Conservation (phyloP, 2,329 filamentous ascomycete genomes). For the Arachnomyces sp. region DNA sequence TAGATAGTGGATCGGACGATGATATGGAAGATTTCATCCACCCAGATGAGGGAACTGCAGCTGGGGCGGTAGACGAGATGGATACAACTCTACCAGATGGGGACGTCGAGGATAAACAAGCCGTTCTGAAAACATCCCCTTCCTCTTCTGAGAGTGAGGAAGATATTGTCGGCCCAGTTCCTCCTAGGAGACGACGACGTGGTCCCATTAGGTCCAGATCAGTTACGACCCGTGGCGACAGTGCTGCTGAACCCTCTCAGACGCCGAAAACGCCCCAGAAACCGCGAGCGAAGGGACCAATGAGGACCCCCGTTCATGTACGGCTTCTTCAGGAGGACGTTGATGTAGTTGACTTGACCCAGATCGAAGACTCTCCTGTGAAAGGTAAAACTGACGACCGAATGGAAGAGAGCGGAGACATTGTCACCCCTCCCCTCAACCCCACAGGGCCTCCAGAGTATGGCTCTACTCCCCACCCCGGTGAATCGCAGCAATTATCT, state of each 20-base stretch:
- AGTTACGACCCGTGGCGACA: background rate
- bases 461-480: slow-evolving; percentile 5
- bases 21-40: slow-evolving; percentile 25
- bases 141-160: slow-evolving; percentile 18
- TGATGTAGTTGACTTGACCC: slow-evolving; percentile 29
- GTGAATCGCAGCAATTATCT: background rate
- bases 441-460: slow-evolving; percentile 11
- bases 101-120: no score
- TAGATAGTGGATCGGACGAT: slow-evolving; percentile 9
- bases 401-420: slow-evolving; percentile 5
- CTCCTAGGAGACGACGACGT: slow-evolving; percentile 6
- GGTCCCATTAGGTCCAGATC: slow-evolving; percentile 5
- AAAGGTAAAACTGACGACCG: slow-evolving; percentile 1
- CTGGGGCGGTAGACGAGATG: background rate
- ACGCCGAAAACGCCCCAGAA: background rate
- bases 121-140: background rate
- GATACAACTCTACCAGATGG: slow-evolving; percentile 6
- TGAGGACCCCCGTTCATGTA: no score
- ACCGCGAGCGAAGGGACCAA: no score
- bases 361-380: slow-evolving; percentile 13
- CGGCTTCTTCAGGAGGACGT: slow-evolving; percentile 2
- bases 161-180: slow-evolving; percentile 14
- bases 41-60: slow-evolving; percentile 11
- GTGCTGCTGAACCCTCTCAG: background rate
- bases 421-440: slow-evolving; percentile 31